These are phyloP conservation scores for Acanthamoeba lugdunensis DNA, from an alignment of 208 protist genomes.

Conservation along the genomic window DNA sequence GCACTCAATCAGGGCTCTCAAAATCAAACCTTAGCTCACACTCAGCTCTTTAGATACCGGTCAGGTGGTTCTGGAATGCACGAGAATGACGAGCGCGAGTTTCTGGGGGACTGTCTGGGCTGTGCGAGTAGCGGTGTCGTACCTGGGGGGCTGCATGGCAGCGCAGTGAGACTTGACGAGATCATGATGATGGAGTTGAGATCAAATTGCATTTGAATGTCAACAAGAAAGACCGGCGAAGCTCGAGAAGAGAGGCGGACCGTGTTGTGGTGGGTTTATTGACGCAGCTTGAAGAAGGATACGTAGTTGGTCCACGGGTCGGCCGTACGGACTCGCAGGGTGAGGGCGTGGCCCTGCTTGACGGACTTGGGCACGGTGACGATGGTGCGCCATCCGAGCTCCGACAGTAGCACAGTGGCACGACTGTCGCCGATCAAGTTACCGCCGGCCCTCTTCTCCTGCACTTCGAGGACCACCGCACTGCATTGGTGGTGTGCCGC, in stretches of 20 bases:
- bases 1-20: background rate
- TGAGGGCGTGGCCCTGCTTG: slow-evolving; percentile 33
- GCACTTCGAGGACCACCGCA: slow-evolving; percentile 56
- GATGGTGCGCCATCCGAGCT: slow-evolving; percentile 51
- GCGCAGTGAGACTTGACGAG: background rate
- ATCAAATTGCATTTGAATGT: background rate
- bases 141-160: too few species aligned
- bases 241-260: background rate
- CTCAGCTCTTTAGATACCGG: background rate
- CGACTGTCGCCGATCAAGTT: slow-evolving; percentile 37
- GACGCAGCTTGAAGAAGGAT: slow-evolving; percentile 46
- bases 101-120: background rate
- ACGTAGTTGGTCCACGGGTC: slow-evolving; percentile 52
- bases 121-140: background rate
- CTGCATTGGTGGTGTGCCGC: background rate
- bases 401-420: slow-evolving; percentile 40
- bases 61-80: background rate
- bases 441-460: slow-evolving; percentile 37
- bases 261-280: background rate
- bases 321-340: slow-evolving; percentile 40
- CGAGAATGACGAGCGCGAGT: background rate
- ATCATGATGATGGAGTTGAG: background rate
- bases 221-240: background rate
- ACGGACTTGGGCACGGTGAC: slow-evolving; percentile 61
- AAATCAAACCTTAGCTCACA: background rate